Evolutionary conservation across 2,329 filamentous ascomycete species (phyloP).

Genomic region (Alternaria rosae): DNA sequence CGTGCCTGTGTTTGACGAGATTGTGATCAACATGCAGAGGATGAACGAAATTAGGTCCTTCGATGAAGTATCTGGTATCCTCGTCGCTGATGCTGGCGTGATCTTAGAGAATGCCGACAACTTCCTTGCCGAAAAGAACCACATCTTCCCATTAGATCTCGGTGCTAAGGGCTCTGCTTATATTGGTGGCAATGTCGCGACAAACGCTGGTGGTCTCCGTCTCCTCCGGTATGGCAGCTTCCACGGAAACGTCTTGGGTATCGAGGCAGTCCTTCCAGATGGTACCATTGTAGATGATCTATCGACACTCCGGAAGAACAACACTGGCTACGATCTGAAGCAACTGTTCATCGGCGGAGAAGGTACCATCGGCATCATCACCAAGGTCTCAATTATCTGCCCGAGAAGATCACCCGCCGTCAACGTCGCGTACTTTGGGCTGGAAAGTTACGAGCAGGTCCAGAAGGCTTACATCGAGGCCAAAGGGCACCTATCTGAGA

Average conservation of each 20-base stretch:
- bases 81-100: constrained; percentile 89
- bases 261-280: constrained; percentile 93
- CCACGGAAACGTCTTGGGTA: constrained; percentile 88
- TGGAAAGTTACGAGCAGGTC: constrained; percentile 89
- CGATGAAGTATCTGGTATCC: constrained; percentile 87
- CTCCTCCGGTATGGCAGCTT: constrained; percentile 92
- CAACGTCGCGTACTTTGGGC: constrained; percentile 93
- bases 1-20: constrained; percentile 97
- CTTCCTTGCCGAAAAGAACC: constrained; percentile 79
- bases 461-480: constrained; percentile 87
- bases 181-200: constrained; percentile 93
- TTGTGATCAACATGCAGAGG: constrained; percentile 86
- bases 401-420: constrained; percentile 86
- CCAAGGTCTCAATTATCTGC: constrained; percentile 86
- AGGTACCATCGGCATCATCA: constrained; percentile 94
- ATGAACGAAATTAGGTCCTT: constrained; percentile 94
- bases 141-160: constrained; percentile 96
- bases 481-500: constrained; percentile 89
- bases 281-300: constrained; percentile 92
- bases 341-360: constrained; percentile 96
- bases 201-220: constrained; percentile 91
- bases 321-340: constrained; percentile 97
- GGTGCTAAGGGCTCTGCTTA: constrained; percentile 98
- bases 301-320: constrained; percentile 91
- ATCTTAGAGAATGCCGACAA: constrained; percentile 90